Conservation (phyloP, 352 stramenopile species). For the Globisporangium okanoganense region DNA sequence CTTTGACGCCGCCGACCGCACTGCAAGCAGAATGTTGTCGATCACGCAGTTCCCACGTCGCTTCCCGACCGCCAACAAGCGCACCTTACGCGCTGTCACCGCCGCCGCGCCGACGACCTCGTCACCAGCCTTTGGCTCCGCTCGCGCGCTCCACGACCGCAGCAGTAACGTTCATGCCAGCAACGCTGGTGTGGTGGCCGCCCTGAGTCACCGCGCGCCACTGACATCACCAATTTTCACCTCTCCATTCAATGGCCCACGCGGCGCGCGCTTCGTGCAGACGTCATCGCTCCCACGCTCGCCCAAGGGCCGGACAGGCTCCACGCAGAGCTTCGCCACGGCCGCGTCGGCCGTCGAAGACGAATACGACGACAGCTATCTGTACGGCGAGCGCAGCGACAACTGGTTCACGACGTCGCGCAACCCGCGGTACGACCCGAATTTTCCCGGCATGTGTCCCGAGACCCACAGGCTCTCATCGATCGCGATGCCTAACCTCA, state of each 20-base stretch:
- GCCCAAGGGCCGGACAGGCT: conserved; percentile 9
- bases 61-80: conserved; percentile 73
- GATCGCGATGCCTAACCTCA: conserved; percentile 83
- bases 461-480: conserved; percentile 43
- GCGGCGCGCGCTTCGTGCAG: conserved; percentile 14
- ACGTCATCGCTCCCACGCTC: conserved; percentile 8
- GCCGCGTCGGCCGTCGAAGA: conserved; percentile 25
- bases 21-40: conserved; percentile 42
- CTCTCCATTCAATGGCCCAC: conserved; percentile 1
- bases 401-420: conserved; percentile 74
- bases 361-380: conserved; percentile 45
- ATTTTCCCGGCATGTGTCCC: conserved; percentile 50
- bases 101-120: conserved; percentile 2
- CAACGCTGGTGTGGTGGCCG: conserved; percentile 12
- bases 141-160: conserved; percentile 13
- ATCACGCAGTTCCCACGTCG: conserved; percentile 81
- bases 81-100: conserved; percentile 29
- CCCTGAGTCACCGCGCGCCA: conserved; percentile 6
- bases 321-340: conserved; percentile 13
- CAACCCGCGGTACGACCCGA: conserved; percentile 48
- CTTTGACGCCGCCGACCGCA: conserved; percentile 1
- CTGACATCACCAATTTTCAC: not conserved
- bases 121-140: conserved; percentile 2
- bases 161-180: not conserved
- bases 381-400: conserved; percentile 57